phyloP scores from a whole-genome alignment of 2,329 filamentous ascomycete species.

The Cordyceps tenuipes region DNA sequence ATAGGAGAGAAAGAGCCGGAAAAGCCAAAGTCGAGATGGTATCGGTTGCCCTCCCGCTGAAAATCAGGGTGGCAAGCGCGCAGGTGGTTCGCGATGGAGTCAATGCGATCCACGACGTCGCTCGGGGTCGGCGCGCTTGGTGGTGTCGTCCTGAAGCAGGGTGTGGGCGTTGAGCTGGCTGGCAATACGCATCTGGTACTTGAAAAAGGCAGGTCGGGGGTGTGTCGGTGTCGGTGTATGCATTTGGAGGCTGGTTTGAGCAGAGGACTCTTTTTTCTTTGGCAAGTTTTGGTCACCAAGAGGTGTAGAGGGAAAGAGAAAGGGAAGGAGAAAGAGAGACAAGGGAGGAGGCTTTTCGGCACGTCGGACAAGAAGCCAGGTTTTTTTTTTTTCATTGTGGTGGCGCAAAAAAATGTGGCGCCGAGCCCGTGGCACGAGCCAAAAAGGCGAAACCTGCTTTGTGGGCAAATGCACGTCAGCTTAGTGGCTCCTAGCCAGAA shows the following conservation, averaged over 20 bases:
- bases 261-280: neutral
- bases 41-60: neutral
- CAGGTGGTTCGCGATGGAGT: conserved; percentile 17
- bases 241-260: conserved; percentile 36
- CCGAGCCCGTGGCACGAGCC: neutral
- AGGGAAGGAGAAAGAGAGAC: neutral
- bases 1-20: neutral
- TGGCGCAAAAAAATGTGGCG: neutral
- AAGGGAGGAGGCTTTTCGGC: neutral
- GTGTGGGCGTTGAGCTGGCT: conserved; percentile 35
- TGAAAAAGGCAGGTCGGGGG: conserved; percentile 40
- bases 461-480: conserved; percentile 6
- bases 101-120: conserved; percentile 47
- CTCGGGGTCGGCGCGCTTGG: conserved; percentile 49
- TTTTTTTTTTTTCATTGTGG: conserved; percentile 4
- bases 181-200: conserved; percentile 49
- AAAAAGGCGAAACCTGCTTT: neutral
- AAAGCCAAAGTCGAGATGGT: neutral
- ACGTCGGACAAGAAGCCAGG: conserved; percentile 1
- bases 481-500: neutral
- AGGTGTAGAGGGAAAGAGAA: conserved; percentile 18
- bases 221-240: conserved; percentile 42
- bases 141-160: conserved; percentile 40
- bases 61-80: conserved; percentile 11
- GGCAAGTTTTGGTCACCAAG: conserved; percentile 18